phyloP scores from a whole-genome alignment of 306 rosid genomes.

The Trifolium repens region DNA sequence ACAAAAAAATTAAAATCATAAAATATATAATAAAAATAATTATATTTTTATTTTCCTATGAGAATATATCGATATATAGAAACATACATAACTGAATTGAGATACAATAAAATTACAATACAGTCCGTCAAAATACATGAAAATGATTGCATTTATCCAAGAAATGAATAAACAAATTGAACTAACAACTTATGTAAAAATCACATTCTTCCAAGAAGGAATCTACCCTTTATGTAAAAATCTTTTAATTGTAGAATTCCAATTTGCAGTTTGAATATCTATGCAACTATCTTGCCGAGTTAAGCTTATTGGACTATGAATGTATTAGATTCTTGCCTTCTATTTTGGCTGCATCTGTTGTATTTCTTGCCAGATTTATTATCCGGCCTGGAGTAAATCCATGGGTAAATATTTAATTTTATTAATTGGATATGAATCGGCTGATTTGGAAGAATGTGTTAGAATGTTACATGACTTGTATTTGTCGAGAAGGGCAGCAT shows the following conservation, averaged over 20 bases:
- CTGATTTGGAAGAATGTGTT: constrained; percentile 67
- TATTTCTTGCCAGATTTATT: constrained; percentile 74
- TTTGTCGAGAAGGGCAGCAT: constrained; percentile 67
- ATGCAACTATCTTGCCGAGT: constrained; percentile 75
- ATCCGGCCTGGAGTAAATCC: constrained; percentile 59
- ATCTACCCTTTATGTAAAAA: no score
- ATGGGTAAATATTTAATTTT: constrained; percentile 64
- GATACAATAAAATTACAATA: no score
- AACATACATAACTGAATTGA: no score
- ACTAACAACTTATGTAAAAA: no score
- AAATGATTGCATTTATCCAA: no score
- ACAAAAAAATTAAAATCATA: no score
- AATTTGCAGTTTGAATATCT: constrained; percentile 66
- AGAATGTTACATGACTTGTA: constrained; percentile 64
- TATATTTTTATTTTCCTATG: no score
- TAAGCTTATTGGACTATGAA: constrained; percentile 73
- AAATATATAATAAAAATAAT: no score
- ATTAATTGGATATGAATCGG: constrained; percentile 50
- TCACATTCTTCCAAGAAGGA: no score
- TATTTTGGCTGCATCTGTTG: constrained; percentile 71
- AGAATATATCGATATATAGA: no score
- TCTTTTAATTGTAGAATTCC: constrained; percentile 49
- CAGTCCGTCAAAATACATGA: no score
- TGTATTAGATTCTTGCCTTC: constrained; percentile 75
- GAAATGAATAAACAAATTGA: no score